A percentile compares a stretch with the other conserved stretches of the same genome.
These are phyloP conservation scores for Smittium culicis DNA, from an alignment of 371 early-diverging fungal species.

Conservation along the genomic window DNA sequence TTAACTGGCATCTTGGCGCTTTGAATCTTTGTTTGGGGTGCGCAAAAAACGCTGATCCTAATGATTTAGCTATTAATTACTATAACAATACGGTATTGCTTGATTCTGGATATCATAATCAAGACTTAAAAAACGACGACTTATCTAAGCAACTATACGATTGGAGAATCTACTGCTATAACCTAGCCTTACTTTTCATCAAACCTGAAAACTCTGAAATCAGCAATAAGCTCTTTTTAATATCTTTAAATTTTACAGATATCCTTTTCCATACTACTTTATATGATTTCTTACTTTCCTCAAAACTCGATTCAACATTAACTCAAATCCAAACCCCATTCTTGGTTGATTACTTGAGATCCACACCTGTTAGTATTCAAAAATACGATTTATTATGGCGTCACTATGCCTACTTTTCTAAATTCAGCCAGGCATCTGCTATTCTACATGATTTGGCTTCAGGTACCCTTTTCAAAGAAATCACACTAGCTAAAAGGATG, in stretches of 20 bases:
- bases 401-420: constrained; percentile 47
- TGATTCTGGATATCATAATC: neutral
- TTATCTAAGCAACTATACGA: neutral
- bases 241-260: constrained; percentile 37
- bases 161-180: neutral
- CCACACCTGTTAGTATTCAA: constrained; percentile 36
- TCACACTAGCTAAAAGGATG: constrained; percentile 39
- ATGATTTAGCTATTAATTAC: constrained; percentile 37
- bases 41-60: constrained; percentile 49
- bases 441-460: constrained; percentile 48
- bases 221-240: constrained; percentile 22
- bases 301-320: constrained; percentile 18
- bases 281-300: constrained; percentile 50
- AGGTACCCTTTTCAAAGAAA: constrained; percentile 14
- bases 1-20: constrained; percentile 14
- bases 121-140: neutral
- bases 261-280: constrained; percentile 49
- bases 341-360: constrained; percentile 51
- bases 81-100: constrained; percentile 20
- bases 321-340: constrained; percentile 39
- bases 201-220: neutral
- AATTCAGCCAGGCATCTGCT: constrained; percentile 48
- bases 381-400: constrained; percentile 55
- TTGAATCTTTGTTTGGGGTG: constrained; percentile 54
- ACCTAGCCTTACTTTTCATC: neutral